Base-by-base conservation (phyloP, 2,329 filamentous ascomycete genomes). In the Aspergillus aculeatinus region DNA sequence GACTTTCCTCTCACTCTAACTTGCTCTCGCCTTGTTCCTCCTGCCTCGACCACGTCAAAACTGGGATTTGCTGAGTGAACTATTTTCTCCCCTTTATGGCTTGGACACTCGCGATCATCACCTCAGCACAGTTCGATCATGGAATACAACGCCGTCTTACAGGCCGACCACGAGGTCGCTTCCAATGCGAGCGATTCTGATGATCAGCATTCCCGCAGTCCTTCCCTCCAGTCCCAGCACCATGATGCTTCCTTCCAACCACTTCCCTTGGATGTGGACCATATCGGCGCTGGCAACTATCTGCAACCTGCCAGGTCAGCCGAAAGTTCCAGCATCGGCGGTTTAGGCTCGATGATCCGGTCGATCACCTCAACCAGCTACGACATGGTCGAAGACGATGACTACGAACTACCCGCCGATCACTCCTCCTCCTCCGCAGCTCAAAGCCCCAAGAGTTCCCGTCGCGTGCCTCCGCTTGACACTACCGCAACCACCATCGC, bases 361-460 rank as follows among this genome's bases (percentile, higher is more conserved):
- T 76, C 76, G 33, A 69, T 77, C 65, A 74, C 68, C 53, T 67
- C 71, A 27, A 68, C 71, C 25, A 77, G 72, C 63, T 81, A 81
- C 67, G 77, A 80, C 55, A 71, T 81, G 60, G 72, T 81, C 29
- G 79, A 81, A 62, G 77, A 76, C 35, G 79, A 81, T 63, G 79
- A 81, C 64, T 79, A 80, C 63, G 78, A 80, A 54, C 71, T 60
- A 12, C 49, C 59, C 57, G 72, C 70, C 58, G 70, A 72, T 69
- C 68, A 16, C n/a, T 44, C 63, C 56, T 63, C 67, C 58, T 58
- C 67, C 58, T 58, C 62, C 52, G 57, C 62, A 53, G 57, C 60
- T 51, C 63, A 63, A 60, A 67, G 60, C 58, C 60, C 67, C 39
- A 69, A 58, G 60, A 68, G 63, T 67, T 51, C 58, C 62, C 71